phyloP scores from a whole-genome alignment of 1,284 basidiomycete genomes.

The Heterobasidion occidentale region DNA sequence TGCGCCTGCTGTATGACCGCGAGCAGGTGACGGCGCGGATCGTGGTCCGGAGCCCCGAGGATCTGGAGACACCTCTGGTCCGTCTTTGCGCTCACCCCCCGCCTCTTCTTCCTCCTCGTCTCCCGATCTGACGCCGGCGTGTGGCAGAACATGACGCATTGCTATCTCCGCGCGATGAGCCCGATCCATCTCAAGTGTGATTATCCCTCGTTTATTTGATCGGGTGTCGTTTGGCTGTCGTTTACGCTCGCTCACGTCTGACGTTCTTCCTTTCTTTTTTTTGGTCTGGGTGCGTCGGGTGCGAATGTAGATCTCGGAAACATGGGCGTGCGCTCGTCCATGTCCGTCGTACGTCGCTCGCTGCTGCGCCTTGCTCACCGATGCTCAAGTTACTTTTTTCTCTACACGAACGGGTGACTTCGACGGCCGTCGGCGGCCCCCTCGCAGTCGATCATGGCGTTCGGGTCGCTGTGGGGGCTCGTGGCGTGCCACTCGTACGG shows the following conservation, averaged over 20 bases:
- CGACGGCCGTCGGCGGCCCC: neutral
- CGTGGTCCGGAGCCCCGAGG: constrained; percentile 57
- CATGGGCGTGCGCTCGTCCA: constrained; percentile 77
- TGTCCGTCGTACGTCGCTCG: constrained; percentile 62
- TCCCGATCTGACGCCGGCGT: constrained; percentile 5
- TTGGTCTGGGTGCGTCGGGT: too few relatives aligned
- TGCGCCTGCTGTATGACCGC: constrained; percentile 77
- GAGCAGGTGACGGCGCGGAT: constrained; percentile 73
- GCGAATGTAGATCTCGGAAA: constrained; percentile 55
- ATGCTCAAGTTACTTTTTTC: neutral
- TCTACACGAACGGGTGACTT: too few relatives aligned
- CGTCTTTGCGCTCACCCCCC: constrained; percentile 8
- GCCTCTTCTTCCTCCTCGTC: neutral
- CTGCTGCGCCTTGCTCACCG: neutral
- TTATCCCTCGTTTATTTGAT: neutral
- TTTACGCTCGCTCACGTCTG: neutral
- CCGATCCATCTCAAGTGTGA: constrained; percentile 62
- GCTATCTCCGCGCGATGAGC: constrained; percentile 83
- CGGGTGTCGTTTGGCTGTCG: neutral
- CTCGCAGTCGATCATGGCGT: constrained; percentile 72
- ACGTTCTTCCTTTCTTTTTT: too few relatives aligned
- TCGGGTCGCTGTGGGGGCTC: constrained; percentile 80
- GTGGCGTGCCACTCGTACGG: constrained; percentile 84
- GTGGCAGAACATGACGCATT: constrained; percentile 76
- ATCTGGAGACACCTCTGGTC: constrained; percentile 67